Evolutionary conservation across 2,329 filamentous ascomycete species (phyloP).

Genomic region (Dactylonectria macrodidyma): DNA sequence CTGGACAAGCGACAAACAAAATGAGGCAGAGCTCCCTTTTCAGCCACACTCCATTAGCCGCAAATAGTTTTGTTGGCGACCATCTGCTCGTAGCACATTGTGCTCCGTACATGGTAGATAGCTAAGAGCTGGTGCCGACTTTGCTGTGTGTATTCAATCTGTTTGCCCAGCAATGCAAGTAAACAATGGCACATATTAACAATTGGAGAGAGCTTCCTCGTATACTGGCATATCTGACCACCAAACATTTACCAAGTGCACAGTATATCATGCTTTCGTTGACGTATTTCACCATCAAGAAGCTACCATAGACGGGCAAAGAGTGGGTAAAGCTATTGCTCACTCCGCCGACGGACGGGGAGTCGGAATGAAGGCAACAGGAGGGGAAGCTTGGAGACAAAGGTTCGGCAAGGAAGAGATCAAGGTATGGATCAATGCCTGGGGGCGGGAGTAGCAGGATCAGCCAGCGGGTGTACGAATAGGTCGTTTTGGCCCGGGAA

Average conservation of each 20-base stretch:
- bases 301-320: background rate
- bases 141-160: background rate
- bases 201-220: too few relatives aligned
- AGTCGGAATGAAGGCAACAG: background rate
- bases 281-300: too few relatives aligned
- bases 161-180: background rate
- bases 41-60: background rate
- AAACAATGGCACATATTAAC: too few relatives aligned
- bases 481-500: constrained; percentile 1
- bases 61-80: background rate
- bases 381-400: constrained; percentile 2
- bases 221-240: too few relatives aligned
- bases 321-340: background rate
- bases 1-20: constrained; percentile 8
- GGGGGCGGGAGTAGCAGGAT: background rate
- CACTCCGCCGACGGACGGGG: background rate
- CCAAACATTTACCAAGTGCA: too few relatives aligned
- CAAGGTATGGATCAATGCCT: background rate
- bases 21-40: constrained; percentile 11
- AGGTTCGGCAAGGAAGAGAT: background rate
- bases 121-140: background rate
- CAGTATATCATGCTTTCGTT: too few relatives aligned
- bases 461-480: background rate
- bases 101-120: background rate
- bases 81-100: background rate